Evolutionary conservation across 164 flowering plant genomes (phyloP), one percentile per base, ranked within the genome.

Genomic region (Amborella trichopoda): DNA sequence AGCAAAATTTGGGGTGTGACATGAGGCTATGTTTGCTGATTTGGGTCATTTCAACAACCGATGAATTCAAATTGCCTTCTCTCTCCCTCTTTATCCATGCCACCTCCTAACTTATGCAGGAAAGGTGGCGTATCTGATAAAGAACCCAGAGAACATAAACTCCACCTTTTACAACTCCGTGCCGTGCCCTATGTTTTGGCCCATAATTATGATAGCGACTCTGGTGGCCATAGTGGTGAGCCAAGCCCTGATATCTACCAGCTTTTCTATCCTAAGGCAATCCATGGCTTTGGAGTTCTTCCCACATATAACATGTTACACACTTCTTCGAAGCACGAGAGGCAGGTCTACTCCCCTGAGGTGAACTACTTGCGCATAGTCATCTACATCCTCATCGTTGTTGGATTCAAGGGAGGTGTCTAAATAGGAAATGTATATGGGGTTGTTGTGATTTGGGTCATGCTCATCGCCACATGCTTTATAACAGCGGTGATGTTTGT

Each of bases 261-360:
- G 51, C 26, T 62, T 56, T 24, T 62, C 62, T n/a, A 51, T 62
- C 6, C 43, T 62, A 16, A 62, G 53, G 23, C 66, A 62, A 25
- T 44, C 66, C 0, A 19, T 56, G 32, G 56, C 58, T 0, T 56
- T 61, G 2, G 66, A 56, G 23, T 66, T 62, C 44, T 66, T 66
- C 66, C 70, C 4, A 28, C 62, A 19, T 62, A 61, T 18, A 66
- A 46, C 25, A 44, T 66, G 18, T 30, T 61, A 6, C 66, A 61
- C 34, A 62, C 66, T 1, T 62, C 66, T 10, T 23, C 28, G 2
- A 32, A 46, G 25, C 47, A 50, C 16, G 42, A 27, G 37, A 62
- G 66, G 0, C 62, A 62, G 39, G 39, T 62, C 22, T 62, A 62
- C 39, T 49, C 52, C 37, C 66, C 66, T 10, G 66, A 56, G n/a